These are phyloP conservation scores for Penicillium arizonense DNA, from an alignment of 495 filamentous ascomycete species.

Conservation along the genomic window DNA sequence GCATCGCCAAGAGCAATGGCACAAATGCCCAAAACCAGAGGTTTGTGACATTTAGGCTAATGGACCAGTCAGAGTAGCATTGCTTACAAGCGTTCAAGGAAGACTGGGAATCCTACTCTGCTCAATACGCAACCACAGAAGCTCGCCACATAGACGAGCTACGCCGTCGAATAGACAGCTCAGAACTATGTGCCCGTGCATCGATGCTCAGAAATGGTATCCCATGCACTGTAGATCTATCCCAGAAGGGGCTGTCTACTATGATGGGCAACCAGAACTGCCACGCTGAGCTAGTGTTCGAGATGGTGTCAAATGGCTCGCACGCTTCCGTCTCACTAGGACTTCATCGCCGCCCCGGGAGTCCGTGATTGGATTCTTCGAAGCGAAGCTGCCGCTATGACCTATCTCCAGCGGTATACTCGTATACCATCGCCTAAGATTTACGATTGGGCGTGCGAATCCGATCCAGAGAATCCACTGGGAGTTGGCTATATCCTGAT, in stretches of 20 bases:
- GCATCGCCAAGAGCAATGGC: slow-evolving; percentile 1
- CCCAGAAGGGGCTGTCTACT: background rate
- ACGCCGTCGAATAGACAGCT: background rate
- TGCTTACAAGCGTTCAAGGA: background rate
- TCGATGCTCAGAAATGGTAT: slow-evolving; percentile 1
- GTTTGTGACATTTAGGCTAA: background rate
- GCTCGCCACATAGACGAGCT: slow-evolving; percentile 1
- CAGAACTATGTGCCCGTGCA: background rate
- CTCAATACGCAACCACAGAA: background rate
- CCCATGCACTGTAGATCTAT: background rate
- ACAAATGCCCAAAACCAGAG: background rate
- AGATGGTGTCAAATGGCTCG: slow-evolving; percentile 15
- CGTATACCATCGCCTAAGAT: slow-evolving; percentile 11
- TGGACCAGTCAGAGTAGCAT: background rate
- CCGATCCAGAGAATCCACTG: slow-evolving; percentile 22
- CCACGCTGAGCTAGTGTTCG: slow-evolving; percentile 13
- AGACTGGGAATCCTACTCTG: background rate
- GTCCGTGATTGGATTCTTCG: slow-evolving; percentile 18
- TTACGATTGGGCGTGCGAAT: slow-evolving; percentile 10
- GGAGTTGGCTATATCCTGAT: slow-evolving; percentile 32
- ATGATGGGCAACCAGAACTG: slow-evolving; percentile 14
- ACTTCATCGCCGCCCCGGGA: slow-evolving; percentile 9
- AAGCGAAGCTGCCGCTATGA: slow-evolving; percentile 26
- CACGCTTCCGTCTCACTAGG: slow-evolving; percentile 1
- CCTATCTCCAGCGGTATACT: slow-evolving; percentile 17